Conservation (phyloP, 306 rosid species). For the Trifolium subterraneum region DNA sequence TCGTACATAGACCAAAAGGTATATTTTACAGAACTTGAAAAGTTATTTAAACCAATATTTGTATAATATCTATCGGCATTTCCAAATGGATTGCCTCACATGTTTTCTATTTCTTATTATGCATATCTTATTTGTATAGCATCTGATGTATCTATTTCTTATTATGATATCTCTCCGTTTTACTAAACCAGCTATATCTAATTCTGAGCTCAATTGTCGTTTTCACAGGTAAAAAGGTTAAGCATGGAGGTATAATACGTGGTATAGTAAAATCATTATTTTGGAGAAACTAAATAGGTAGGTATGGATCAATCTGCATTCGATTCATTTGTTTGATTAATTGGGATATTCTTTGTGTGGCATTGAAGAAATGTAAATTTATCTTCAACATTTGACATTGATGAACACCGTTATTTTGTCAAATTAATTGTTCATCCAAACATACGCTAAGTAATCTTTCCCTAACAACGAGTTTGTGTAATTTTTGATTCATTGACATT, state of each 20-base stretch:
- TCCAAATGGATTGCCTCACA: conserved; percentile 6
- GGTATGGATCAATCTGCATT: conserved; percentile 33
- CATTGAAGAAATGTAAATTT: conserved; percentile 17
- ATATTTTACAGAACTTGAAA: not conserved
- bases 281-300: conserved; percentile 41
- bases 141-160: not conserved
- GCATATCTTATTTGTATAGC: not conserved
- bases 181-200: conserved; percentile 20
- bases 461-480: too few species aligned
- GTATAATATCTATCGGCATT: conserved; percentile 16
- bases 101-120: conserved; percentile 10
- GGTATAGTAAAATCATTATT: conserved; percentile 38
- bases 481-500: not conserved
- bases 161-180: not conserved
- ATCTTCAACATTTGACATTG: conserved; percentile 32
- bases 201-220: conserved; percentile 20
- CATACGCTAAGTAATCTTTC: too few species aligned
- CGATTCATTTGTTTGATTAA: conserved; percentile 11
- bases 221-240: conserved; percentile 44
- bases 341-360: conserved; percentile 31
- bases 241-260: conserved; percentile 36
- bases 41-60: not conserved
- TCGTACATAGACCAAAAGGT: not conserved
- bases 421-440: too few species aligned
- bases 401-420: not conserved